Conservation (phyloP, 306 rosid species). For the Styphnolobium japonicum region DNA sequence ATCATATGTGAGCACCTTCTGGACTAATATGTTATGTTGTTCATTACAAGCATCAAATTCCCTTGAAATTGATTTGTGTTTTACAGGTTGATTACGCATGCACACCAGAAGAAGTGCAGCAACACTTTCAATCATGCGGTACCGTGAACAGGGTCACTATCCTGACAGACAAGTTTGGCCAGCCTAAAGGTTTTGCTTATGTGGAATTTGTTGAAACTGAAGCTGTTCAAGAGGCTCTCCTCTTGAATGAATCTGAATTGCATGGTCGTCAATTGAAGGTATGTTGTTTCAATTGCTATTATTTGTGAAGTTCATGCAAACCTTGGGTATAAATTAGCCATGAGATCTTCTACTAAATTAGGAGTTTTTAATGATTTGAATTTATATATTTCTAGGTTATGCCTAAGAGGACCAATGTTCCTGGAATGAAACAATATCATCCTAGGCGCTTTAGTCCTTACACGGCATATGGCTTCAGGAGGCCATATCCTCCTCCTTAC, state of each 20-base stretch:
- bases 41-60: conserved; percentile 17
- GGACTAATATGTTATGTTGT: conserved; percentile 8
- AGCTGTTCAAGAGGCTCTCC: conserved; percentile 87
- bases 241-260: conserved; percentile 78
- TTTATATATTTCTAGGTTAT: conserved; percentile 55
- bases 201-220: conserved; percentile 88
- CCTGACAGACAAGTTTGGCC: conserved; percentile 87
- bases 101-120: conserved; percentile 99
- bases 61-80: conserved; percentile 28
- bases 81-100: conserved; percentile 94
- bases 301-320: background rate
- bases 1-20: background rate
- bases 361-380: conserved; percentile 16
- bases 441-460: conserved; percentile 78
- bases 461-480: conserved; percentile 66
- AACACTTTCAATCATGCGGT: conserved; percentile 93
- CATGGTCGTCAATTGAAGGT: conserved; percentile 96
- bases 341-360: background rate
- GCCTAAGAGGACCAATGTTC: conserved; percentile 93
- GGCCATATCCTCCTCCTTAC: conserved; percentile 82
- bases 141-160: conserved; percentile 91
- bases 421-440: conserved; percentile 91
- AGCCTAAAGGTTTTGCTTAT: conserved; percentile 95
- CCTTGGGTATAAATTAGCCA: background rate
- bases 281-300: background rate